phyloP scores from a whole-genome alignment of 148 eudicot species.

The Amaranthus cruentus region DNA sequence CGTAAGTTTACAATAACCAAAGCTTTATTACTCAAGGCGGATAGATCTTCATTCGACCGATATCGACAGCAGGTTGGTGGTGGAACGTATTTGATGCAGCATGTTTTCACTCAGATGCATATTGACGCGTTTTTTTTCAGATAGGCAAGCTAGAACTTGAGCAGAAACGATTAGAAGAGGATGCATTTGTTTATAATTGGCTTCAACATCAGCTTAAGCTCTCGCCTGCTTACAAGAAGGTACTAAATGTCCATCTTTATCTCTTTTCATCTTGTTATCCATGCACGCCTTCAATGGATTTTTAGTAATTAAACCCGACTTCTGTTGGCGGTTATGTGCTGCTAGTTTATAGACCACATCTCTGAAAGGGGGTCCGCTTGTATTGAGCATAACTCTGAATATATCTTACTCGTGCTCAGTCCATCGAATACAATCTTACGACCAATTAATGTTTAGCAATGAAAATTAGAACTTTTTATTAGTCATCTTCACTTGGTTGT shows the following conservation, averaged over 20 bases:
- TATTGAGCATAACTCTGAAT: no score
- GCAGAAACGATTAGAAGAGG: constrained; percentile 76
- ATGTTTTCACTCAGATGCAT: not conserved
- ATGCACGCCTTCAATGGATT: no score
- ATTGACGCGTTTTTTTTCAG: constrained; percentile 28
- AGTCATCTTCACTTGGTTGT: no score
- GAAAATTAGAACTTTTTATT: no score
- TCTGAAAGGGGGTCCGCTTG: no score
- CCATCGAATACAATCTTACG: no score
- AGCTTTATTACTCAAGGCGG: constrained; percentile 61
- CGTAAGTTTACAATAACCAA: constrained; percentile 65
- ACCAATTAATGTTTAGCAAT: no score
- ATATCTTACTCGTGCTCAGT: no score
- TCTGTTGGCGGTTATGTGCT: no score
- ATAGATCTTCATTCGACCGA: constrained; percentile 71
- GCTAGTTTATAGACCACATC: no score
- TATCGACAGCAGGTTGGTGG: constrained; percentile 57
- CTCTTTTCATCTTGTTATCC: no score
- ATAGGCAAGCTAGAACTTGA: constrained; percentile 52
- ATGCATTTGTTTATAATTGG: constrained; percentile 74
- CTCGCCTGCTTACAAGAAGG: constrained; percentile 78
- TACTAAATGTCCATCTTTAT: constrained; percentile 15
- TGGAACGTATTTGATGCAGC: not conserved
- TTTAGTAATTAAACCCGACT: no score
- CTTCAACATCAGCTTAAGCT: constrained; percentile 74